These are phyloP conservation scores for Pezicula radicicola DNA, from an alignment of 2,329 filamentous ascomycete species.

Conservation along the genomic window DNA sequence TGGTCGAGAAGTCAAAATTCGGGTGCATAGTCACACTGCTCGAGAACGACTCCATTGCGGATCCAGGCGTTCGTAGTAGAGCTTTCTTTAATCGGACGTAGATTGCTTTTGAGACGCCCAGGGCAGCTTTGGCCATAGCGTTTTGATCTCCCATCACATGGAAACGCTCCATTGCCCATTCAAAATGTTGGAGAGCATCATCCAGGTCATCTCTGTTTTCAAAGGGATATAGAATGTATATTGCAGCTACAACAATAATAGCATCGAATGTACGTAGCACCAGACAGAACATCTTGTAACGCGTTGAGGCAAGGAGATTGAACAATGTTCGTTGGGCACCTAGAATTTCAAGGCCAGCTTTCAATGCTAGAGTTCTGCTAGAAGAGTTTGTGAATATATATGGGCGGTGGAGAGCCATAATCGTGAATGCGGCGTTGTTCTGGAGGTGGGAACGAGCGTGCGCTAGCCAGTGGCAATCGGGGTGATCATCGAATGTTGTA, in stretches of 20 bases:
- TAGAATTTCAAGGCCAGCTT: conserved; percentile 53
- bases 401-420: conserved; percentile 59
- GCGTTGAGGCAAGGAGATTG: conserved; percentile 44
- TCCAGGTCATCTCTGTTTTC: conserved; percentile 48
- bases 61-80: conserved; percentile 25
- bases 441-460: conserved; percentile 46
- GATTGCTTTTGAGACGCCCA: conserved; percentile 53
- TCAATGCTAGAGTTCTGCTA: conserved; percentile 53
- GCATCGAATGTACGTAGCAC: conserved; percentile 65
- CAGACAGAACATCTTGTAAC: conserved; percentile 51
- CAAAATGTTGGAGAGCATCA: conserved; percentile 51
- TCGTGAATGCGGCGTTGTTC: conserved; percentile 44
- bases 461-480: conserved; percentile 51
- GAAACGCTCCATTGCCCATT: conserved; percentile 58
- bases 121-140: conserved; percentile 48
- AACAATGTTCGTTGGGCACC: conserved; percentile 51
- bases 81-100: conserved; percentile 50
- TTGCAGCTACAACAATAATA: conserved; percentile 56
- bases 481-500: conserved; percentile 49
- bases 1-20: conserved; percentile 45
- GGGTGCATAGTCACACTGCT: too few relatives aligned
- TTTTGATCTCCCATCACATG: conserved; percentile 52
- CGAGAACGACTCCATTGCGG: too few relatives aligned
- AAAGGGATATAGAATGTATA: conserved; percentile 58
- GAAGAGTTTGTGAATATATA: conserved; percentile 56